phyloP scores from a whole-genome alignment of 169 alveolate species.

The Eimeria acervulina region DNA sequence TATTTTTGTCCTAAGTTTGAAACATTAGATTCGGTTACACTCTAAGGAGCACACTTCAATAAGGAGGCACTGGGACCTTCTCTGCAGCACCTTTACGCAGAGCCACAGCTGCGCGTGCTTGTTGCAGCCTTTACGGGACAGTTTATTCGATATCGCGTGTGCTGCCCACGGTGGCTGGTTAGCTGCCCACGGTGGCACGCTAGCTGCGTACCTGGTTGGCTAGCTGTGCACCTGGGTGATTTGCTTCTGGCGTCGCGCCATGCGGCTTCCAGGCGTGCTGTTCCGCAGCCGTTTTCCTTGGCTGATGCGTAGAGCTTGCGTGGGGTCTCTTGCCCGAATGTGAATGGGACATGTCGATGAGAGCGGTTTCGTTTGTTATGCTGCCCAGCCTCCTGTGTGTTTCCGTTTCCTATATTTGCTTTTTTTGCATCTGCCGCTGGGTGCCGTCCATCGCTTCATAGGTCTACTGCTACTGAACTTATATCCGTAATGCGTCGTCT shows the following conservation, averaged over 20 bases:
- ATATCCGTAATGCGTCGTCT: background rate
- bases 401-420: background rate
- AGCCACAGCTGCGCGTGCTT: background rate
- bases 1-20: background rate
- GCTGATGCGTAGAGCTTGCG: background rate
- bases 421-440: background rate
- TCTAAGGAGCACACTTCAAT: background rate
- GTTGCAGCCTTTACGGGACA: background rate
- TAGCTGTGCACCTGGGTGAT: no score
- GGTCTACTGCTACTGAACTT: background rate
- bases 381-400: background rate
- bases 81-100: background rate
- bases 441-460: background rate
- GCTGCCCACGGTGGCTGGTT: constrained; percentile 5
- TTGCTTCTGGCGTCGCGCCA: background rate
- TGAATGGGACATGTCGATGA: background rate
- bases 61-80: background rate
- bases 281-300: background rate
- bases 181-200: background rate
- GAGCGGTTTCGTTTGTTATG: background rate
- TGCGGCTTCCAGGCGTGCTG: background rate
- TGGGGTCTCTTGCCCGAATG: background rate
- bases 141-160: background rate
- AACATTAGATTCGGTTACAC: background rate
- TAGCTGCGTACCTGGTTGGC: background rate